These are phyloP conservation scores for Plasmopara halstedii DNA, from an alignment of 352 stramenopile species.

Conservation along the genomic window DNA sequence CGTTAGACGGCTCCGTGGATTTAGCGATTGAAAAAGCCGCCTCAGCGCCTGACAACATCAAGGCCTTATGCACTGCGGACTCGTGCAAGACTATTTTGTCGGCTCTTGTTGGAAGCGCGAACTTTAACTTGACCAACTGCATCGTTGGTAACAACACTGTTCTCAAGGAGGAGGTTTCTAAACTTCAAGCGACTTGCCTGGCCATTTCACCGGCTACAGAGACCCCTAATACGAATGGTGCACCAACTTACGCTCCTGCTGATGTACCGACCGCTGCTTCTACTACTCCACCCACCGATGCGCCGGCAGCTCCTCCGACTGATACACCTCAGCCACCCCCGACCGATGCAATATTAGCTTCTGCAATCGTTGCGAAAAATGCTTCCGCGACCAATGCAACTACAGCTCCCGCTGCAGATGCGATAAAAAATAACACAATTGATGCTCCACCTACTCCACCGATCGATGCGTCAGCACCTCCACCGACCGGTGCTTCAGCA, in stretches of 20 bases:
- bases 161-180: conserved; percentile 39
- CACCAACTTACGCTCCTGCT: background rate
- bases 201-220: conserved; percentile 10
- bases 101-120: conserved; percentile 33
- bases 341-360: background rate
- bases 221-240: background rate
- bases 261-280: background rate
- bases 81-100: conserved; percentile 37
- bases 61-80: conserved; percentile 31
- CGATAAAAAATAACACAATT: background rate
- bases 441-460: conserved; percentile 6
- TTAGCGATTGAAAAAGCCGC: conserved; percentile 26
- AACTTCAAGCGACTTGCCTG: conserved; percentile 34
- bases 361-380: background rate
- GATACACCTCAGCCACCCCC: background rate
- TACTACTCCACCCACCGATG: conserved; percentile 4
- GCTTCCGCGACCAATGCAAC: conserved; percentile 3
- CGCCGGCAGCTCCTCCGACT: background rate
- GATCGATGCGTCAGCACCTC: background rate
- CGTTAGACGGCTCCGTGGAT: conserved; percentile 38
- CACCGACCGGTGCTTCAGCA: background rate
- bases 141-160: conserved; percentile 42
- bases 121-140: conserved; percentile 49
- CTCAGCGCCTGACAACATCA: conserved; percentile 29
- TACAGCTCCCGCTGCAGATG: background rate